These are phyloP conservation scores for Craterostigma plantagineum DNA, from an alignment of 257 asterid genomes.

Conservation along the genomic window DNA sequence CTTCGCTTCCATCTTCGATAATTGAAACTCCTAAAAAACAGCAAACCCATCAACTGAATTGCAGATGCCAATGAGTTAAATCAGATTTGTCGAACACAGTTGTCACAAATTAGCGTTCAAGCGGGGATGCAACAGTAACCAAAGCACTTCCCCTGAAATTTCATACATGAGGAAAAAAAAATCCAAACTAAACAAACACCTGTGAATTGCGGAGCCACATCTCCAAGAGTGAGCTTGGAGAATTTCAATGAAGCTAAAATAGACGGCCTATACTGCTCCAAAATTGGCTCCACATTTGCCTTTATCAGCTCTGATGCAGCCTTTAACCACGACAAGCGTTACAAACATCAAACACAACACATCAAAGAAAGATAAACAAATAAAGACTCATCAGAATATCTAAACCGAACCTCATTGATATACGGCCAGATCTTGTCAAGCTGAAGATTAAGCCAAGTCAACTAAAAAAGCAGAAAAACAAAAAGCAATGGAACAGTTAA, in stretches of 20 bases:
- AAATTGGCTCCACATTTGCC: constrained; percentile 77
- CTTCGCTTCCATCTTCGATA: constrained; percentile 68
- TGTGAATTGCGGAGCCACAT: constrained; percentile 97
- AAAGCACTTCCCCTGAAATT: too few species aligned
- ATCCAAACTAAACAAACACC: constrained; percentile 35
- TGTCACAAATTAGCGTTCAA: too few species aligned
- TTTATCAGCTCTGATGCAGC: constrained; percentile 97
- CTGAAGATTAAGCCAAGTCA: constrained; percentile 78
- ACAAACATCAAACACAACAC: constrained; percentile 6
- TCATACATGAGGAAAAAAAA: constrained; percentile 9
- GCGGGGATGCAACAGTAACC: too few species aligned
- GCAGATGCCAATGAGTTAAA: too few species aligned
- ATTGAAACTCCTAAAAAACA: constrained; percentile 56
- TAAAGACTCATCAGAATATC: not conserved
- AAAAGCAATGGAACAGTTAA: not conserved
- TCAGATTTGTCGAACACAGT: too few species aligned
- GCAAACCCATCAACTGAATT: not conserved
- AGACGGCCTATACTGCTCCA: constrained; percentile 83
- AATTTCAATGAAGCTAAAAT: constrained; percentile 72
- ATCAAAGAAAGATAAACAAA: not conserved
- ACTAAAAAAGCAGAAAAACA: constrained; percentile 17
- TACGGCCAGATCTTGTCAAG: constrained; percentile 95
- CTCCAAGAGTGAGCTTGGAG: constrained; percentile 89
- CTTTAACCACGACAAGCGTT: constrained; percentile 22
- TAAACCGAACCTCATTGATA: constrained; percentile 45